Evolutionary conservation across 495 filamentous ascomycete genomes (phyloP), one percentile per base, ranked within the genome.

Genomic region (Podospora australis): DNA sequence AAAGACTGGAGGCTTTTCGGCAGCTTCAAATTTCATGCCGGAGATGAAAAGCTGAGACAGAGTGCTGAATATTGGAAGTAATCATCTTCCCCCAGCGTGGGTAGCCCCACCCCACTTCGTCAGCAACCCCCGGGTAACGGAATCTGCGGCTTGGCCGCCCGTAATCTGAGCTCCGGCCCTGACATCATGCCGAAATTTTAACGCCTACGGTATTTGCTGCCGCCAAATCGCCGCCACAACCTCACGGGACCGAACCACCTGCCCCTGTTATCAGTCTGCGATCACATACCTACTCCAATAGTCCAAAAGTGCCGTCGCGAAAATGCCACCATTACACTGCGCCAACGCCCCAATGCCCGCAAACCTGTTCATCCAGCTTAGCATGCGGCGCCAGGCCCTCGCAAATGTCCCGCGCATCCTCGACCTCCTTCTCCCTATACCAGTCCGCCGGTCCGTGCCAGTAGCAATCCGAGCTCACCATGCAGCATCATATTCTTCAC

Each of bases 141-240:
- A n/a, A n/a, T n/a, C n/a, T n/a, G n/a, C n/a, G n/a, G n/a, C n/a
- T n/a, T n/a, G n/a, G n/a, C n/a, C n/a, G n/a, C n/a, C n/a, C n/a
- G n/a, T n/a, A n/a, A n/a, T n/a, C n/a, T n/a, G n/a, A n/a, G n/a
- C n/a, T n/a, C 41, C 34, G 39, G 45, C 44, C 39, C 55, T 69
- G 69, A 72, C 66, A 70, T 72, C 69, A 70, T 67, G 55, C 60
- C 59, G 58, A 63, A 56, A 56, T 63, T 58, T 64, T 55, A 44
- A 59, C 42, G 5, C 11, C 30, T 4, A 10, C 30, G 14, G 10
- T 3, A 36, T 14, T 36, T n/a, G n/a, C n/a, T n/a, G n/a, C 4
- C 32, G 19, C 32, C 32, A 13, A 39, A 1, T 21, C 4, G 13
- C 14, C 23, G 17, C 38, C 36, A 3, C 6, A 28, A 41, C 29